Percentiles rank a stretch among this genome's conserved stretches.
Conservation (phyloP, 306 rosid genomes). For the peach (Prunus persica) region DNA sequence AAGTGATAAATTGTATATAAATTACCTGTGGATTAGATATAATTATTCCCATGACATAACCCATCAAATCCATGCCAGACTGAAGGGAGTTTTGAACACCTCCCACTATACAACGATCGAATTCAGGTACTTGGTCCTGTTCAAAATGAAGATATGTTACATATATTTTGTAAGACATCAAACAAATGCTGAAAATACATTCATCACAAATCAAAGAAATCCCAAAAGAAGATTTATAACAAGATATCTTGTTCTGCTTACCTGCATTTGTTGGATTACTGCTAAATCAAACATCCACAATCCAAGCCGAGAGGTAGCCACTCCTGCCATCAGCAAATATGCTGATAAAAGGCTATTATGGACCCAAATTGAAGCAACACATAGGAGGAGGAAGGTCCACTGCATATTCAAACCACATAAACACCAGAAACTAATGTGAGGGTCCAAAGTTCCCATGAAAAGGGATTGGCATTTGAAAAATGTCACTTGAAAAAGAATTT, state of each 20-base stretch:
- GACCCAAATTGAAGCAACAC: slow-evolving; percentile 63
- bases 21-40: slow-evolving; percentile 73
- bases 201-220: neutral
- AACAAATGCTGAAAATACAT: neutral
- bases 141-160: neutral
- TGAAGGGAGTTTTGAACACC: slow-evolving; percentile 88
- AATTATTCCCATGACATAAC: slow-evolving; percentile 77
- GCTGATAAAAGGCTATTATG: slow-evolving; percentile 42
- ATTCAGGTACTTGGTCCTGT: slow-evolving; percentile 70
- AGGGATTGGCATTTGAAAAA: too few species aligned
- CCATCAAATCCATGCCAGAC: slow-evolving; percentile 69
- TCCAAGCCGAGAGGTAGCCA: slow-evolving; percentile 82
- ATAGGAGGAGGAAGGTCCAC: slow-evolving; percentile 74
- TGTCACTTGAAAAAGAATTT: too few species aligned
- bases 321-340: slow-evolving; percentile 74
- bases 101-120: slow-evolving; percentile 80
- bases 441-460: too few species aligned
- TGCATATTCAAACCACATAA: slow-evolving; percentile 18
- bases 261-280: slow-evolving; percentile 94
- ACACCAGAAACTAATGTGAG: neutral
- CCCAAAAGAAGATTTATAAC: neutral
- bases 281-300: slow-evolving; percentile 91
- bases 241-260: neutral
- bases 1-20: neutral
- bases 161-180: neutral